phyloP scores from a whole-genome alignment of 192 early-diverging fungal species.

The Coemansia reversa region DNA sequence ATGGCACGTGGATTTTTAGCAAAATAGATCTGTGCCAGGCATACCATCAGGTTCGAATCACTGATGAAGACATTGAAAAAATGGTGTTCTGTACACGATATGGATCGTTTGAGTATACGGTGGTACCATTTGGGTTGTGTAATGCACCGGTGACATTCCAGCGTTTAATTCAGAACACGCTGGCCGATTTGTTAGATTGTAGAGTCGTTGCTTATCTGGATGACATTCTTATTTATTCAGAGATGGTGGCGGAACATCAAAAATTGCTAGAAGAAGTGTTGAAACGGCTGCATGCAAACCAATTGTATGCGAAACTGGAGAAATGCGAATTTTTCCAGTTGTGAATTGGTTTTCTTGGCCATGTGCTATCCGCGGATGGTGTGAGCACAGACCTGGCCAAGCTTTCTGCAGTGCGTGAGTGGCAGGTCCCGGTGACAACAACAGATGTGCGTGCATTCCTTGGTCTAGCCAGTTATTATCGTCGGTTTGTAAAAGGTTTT shows the following conservation, averaged over 20 bases:
- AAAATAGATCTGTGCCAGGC: conserved; percentile 49
- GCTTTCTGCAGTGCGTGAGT: conserved; percentile 1
- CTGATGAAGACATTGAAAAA: conserved; percentile 45
- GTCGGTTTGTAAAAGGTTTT: conserved; percentile 2
- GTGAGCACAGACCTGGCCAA: conserved; percentile 5
- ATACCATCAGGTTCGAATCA: conserved; percentile 50
- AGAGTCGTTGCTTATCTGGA: too few relatives aligned
- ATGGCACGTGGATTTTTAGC: conserved; percentile 31
- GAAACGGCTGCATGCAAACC: not conserved
- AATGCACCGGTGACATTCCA: conserved; percentile 58
- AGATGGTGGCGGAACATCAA: conserved; percentile 9
- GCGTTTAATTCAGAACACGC: not conserved
- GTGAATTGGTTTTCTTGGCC: not conserved
- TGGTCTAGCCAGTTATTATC: conserved; percentile 3
- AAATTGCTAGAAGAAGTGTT: not conserved
- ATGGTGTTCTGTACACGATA: conserved; percentile 49
- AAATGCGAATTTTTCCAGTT: conserved; percentile 6
- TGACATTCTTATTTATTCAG: not conserved
- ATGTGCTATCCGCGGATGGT: too few relatives aligned
- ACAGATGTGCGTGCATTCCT: conserved; percentile 6
- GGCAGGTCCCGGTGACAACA: not conserved
- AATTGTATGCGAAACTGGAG: not conserved
- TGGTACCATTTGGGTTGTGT: conserved; percentile 46
- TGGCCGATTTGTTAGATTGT: too few relatives aligned
- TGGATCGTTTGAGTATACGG: too few relatives aligned